phyloP scores from a whole-genome alignment of 2,329 filamentous ascomycete species.

The Grosmannia clavigera region DNA sequence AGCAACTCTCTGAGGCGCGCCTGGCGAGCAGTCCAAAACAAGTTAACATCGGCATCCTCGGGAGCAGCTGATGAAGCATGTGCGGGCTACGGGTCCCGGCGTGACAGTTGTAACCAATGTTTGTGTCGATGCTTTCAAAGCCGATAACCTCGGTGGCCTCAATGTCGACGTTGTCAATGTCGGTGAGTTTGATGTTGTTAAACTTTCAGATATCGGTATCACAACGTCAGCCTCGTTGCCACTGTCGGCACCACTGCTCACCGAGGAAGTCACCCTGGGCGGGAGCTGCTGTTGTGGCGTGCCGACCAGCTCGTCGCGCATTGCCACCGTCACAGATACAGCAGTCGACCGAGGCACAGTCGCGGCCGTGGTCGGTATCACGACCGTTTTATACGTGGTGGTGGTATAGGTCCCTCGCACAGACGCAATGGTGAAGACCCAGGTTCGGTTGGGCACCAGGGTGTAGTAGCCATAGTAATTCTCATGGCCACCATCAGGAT shows the following conservation, averaged over 20 bases:
- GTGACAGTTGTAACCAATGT: neutral
- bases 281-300: neutral
- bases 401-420: too few relatives aligned
- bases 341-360: neutral
- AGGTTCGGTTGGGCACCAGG: neutral
- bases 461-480: neutral
- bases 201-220: too few relatives aligned
- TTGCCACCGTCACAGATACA: neutral
- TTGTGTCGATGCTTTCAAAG: too few relatives aligned
- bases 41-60: conserved; percentile 8
- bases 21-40: neutral
- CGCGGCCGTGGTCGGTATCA: too few relatives aligned
- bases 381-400: too few relatives aligned
- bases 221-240: neutral
- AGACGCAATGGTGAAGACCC: neutral
- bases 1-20: neutral
- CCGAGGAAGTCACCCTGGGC: neutral
- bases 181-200: too few relatives aligned
- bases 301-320: neutral
- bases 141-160: too few relatives aligned
- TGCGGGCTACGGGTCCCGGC: neutral
- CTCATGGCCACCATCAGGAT: neutral
- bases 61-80: neutral
- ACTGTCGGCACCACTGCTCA: neutral
- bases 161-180: neutral